phyloP scores from a whole-genome alignment of 768 basidiomycete genomes.

The Xanthoconium stramineum region DNA sequence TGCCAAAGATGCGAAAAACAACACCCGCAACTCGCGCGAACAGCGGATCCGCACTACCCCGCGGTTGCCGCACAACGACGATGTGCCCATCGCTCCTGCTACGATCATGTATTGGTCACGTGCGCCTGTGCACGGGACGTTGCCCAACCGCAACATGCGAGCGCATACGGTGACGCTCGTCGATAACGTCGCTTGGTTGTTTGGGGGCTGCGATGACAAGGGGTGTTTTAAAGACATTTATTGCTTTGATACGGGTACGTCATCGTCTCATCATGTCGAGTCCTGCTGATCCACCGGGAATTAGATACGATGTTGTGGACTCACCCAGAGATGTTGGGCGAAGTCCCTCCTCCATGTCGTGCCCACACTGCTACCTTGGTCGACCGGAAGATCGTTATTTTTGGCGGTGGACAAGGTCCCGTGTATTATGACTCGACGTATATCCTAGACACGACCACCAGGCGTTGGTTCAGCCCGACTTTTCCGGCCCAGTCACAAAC shows the following conservation, averaged over 20 bases:
- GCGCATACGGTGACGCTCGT: constrained; percentile 84
- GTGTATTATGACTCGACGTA: constrained; percentile 81
- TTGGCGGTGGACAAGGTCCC: constrained; percentile 84
- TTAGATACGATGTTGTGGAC: constrained; percentile 90
- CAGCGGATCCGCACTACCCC: constrained; percentile 48
- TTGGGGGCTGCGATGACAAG: constrained; percentile 86
- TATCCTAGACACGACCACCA: constrained; percentile 73
- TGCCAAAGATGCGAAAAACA: constrained; percentile 22
- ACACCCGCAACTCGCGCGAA: constrained; percentile 14
- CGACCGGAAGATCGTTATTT: constrained; percentile 74
- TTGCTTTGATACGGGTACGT: constrained; percentile 78
- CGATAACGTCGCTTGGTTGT: constrained; percentile 79
- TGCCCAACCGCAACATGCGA: constrained; percentile 68
- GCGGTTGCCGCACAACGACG: constrained; percentile 57
- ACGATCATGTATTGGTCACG: constrained; percentile 85
- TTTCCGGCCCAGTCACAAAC: constrained; percentile 21
- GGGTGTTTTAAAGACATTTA: constrained; percentile 73
- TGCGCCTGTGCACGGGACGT: constrained; percentile 70
- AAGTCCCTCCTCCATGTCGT: constrained; percentile 75
- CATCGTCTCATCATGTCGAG: neutral
- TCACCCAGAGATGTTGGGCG: constrained; percentile 72
- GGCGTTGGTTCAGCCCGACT: constrained; percentile 59
- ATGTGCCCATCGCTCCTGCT: constrained; percentile 58
- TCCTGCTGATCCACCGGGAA: neutral
- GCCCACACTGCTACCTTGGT: constrained; percentile 87